Evolutionary conservation across 495 filamentous ascomycete genomes (phyloP), one percentile per base, ranked within the genome.

Genomic region (Talaromyces proteolyticus): DNA sequence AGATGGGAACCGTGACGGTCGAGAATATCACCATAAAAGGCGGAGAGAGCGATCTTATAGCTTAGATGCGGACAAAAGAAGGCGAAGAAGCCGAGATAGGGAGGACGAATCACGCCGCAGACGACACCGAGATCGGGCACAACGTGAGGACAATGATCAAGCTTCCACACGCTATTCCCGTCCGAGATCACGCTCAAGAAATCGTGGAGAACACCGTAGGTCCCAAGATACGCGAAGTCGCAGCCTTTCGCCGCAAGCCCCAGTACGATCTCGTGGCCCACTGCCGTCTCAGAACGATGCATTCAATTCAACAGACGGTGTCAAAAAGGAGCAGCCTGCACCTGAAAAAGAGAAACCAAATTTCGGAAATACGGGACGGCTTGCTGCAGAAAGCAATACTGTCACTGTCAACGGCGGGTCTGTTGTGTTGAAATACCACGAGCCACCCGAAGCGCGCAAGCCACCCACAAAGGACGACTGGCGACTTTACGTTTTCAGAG

Each of bases 401-500:
- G 74, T 96, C 6, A 82, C 82, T n/a, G 73, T 75, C 20, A 76
- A 82, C 58, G 82, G 81, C 20, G 78, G 74, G 24, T 68, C 74
- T 2, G 80, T 94, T 41, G 84, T 89, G 2, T 73, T 99, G 18
- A 97, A 97, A 72, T 97, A 99, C 70, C 84, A 95, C 65, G 93
- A 99, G 67, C 93, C 93, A 4, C 74, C 89, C 17, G 93, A 97
- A 69, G 87, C 91, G 18, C 88, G 93, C 49, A 94, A 95, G 50
- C 88, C 93, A 0, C 79, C 92, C 0, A 57, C 84, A 0, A 84
- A 84, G 42, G 80, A 89, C 55, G 70, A 79, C 26, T 97, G 91
- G 90, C 87, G 88, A 37, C 68, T 99, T 25, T 99, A 95, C 61
- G 80, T 95, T 16, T 99, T 99, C 79, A 96, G 96, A 61, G 87